Base-by-base conservation (phyloP, 139 green algal genomes). In the Dunaliella sp. region DNA sequence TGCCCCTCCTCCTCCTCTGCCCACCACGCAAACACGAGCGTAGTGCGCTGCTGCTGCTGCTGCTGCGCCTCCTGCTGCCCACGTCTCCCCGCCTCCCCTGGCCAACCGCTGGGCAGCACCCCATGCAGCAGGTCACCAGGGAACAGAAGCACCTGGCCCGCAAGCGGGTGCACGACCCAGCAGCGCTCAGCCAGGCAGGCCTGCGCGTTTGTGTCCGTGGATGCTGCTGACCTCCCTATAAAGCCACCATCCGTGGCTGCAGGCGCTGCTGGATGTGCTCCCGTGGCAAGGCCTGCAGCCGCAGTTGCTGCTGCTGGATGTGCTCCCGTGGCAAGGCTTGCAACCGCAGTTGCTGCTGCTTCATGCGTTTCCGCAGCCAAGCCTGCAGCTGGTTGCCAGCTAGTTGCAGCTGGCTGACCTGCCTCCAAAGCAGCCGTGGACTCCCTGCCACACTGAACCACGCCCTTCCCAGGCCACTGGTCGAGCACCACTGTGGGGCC, bases 21-120 rank as follows among this genome's bases (percentile, higher is more conserved):
- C 89, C 89, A 91, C 86, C 86, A 91, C 0, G 89, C 89, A 76
- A 91, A 31, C 2, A 91, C 88, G 21, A 91, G 75, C 31, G 89
- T 91, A 1, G 82, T 90, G 36, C 89, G 88, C 0, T 48, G 30
- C 85, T 34, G 48, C 34, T 26, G 2, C 24, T 36, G 28, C 31
- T 25, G 36, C 72, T 82, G 32, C 77, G 35, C 38, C 38, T 78
- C 76, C 77, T 80, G 84, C 76, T 37, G 38, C 48, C 26, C 36
- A 32, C 2, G 65, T 37, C 30, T n/a, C 57, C 85, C 25, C 36
- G 37, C 48, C 16, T 65, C 48, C 7, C 16, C 48, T 26, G 48
- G 7, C 48, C 48, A 26, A 16, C 48, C 16, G 21, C 72, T 81
- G n/a, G 90, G 90, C 83, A 92, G 72, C 75, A 92, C 90, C 36